A percentile compares a stretch with the other conserved stretches of the same genome.
phyloP scores from a whole-genome alignment of 1,284 basidiomycete species.

The Cutaneotrichosporon dermatis region DNA sequence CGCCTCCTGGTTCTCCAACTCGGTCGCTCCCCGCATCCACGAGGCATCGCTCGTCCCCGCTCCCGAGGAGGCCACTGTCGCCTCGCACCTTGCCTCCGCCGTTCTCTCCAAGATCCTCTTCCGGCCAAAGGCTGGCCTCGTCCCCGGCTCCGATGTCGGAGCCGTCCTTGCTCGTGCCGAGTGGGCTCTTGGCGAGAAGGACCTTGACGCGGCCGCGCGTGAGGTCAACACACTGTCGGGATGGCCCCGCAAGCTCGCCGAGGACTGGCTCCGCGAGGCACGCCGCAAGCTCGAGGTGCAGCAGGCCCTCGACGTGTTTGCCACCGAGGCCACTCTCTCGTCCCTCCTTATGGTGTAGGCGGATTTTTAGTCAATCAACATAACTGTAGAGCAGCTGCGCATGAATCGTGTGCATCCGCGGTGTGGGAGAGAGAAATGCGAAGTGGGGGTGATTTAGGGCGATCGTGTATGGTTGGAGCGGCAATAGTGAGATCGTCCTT shows the following conservation, averaged over 20 bases:
- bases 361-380: not conserved
- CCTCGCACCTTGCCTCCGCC: slow-evolving; percentile 79
- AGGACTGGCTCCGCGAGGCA: slow-evolving; percentile 90
- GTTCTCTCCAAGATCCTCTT: slow-evolving; percentile 74
- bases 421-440: no score
- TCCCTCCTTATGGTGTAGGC: slow-evolving; percentile 52
- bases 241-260: slow-evolving; percentile 73
- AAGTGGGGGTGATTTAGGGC: no score
- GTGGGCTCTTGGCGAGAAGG: slow-evolving; percentile 83
- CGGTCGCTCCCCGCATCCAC: slow-evolving; percentile 78
- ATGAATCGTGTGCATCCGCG: not conserved
- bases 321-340: slow-evolving; percentile 67
- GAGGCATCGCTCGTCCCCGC: slow-evolving; percentile 82
- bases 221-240: slow-evolving; percentile 88
- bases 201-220: slow-evolving; percentile 82
- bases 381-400: not conserved
- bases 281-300: slow-evolving; percentile 83
- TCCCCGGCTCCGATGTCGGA: slow-evolving; percentile 75
- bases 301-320: slow-evolving; percentile 87
- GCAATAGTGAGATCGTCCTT: no score
- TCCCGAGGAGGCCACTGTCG: slow-evolving; percentile 67
- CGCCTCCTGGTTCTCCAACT: slow-evolving; percentile 79
- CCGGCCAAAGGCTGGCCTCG: slow-evolving; percentile 62
- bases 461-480: no score
- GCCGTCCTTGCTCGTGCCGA: slow-evolving; percentile 86